Percentiles rank a stretch among this genome's conserved stretches.
Evolutionary conservation across 1,284 basidiomycete genomes (phyloP).

Genomic region (Moniliella sp.): DNA sequence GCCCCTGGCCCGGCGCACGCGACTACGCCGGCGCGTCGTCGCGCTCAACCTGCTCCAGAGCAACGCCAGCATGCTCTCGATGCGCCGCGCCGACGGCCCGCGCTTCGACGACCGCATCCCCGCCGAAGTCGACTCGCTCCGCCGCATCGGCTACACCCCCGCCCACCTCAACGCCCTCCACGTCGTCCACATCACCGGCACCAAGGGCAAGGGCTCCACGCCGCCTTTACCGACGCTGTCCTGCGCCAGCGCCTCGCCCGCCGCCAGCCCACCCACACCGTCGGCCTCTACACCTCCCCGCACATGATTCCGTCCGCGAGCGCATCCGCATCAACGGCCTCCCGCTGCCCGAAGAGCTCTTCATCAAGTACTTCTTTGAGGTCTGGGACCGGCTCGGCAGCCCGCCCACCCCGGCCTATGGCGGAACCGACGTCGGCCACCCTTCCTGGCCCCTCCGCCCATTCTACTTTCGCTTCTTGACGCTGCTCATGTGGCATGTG

Average conservation of each 20-base stretch:
- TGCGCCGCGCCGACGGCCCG: slow-evolving; percentile 54
- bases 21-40: slow-evolving; percentile 56
- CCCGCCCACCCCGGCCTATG: no score
- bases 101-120: slow-evolving; percentile 51
- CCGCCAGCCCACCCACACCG: no score
- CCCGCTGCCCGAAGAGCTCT: slow-evolving; percentile 66
- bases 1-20: slow-evolving; percentile 1
- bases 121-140: slow-evolving; percentile 75
- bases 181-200: slow-evolving; percentile 88
- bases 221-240: slow-evolving; percentile 48
- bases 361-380: slow-evolving; percentile 80
- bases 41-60: slow-evolving; percentile 76
- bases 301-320: slow-evolving; percentile 84
- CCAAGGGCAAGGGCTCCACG: slow-evolving; percentile 95
- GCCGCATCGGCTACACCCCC: slow-evolving; percentile 60
- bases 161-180: slow-evolving; percentile 67
- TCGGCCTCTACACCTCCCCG: slow-evolving; percentile 81
- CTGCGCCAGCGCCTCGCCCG: no score
- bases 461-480: slow-evolving; percentile 80
- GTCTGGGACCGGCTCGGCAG: slow-evolving; percentile 79
- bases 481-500: slow-evolving; percentile 71
- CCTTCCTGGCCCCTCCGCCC: slow-evolving; percentile 60
- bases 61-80: slow-evolving; percentile 74
- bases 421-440: no score
- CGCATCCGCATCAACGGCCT: slow-evolving; percentile 77